phyloP scores from a whole-genome alignment of 2,329 filamentous ascomycete genomes.

The Daldinia sp. region DNA sequence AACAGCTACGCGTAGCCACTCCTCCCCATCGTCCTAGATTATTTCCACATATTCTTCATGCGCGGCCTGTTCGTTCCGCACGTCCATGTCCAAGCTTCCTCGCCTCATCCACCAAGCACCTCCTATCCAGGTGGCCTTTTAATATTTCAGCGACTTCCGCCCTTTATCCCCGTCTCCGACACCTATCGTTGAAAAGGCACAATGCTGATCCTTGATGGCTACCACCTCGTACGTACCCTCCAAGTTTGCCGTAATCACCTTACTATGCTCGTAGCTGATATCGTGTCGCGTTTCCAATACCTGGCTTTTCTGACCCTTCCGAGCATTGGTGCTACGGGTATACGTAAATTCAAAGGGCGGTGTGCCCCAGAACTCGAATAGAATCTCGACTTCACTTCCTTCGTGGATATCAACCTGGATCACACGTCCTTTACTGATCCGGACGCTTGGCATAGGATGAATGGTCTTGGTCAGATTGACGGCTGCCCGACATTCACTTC shows the following conservation, averaged over 20 bases:
- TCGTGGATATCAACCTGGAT: constrained; percentile 93
- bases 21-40: constrained; percentile 15
- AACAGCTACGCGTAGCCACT: constrained; percentile 6
- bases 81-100: constrained; percentile 12
- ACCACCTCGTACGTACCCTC: constrained; percentile 98
- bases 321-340: constrained; percentile 86
- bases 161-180: constrained; percentile 58
- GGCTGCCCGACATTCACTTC: constrained; percentile 84
- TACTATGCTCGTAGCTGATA: constrained; percentile 79
- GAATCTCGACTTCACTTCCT: constrained; percentile 89
- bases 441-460: constrained; percentile 90
- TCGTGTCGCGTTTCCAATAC: constrained; percentile 93
- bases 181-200: constrained; percentile 81
- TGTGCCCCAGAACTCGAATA: constrained; percentile 94
- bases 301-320: constrained; percentile 77
- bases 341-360: constrained; percentile 99
- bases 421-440: constrained; percentile 83
- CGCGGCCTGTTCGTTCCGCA: constrained; percentile 9
- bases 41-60: constrained; percentile 6
- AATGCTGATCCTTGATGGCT: constrained; percentile 92
- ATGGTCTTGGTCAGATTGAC: constrained; percentile 84
- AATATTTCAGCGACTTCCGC: constrained; percentile 50
- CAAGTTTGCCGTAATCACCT: constrained; percentile 84
- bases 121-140: constrained; percentile 7
- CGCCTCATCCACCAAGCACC: not conserved